Conservation (phyloP, 768 basidiomycete genomes). For the Paxillus involutus region DNA sequence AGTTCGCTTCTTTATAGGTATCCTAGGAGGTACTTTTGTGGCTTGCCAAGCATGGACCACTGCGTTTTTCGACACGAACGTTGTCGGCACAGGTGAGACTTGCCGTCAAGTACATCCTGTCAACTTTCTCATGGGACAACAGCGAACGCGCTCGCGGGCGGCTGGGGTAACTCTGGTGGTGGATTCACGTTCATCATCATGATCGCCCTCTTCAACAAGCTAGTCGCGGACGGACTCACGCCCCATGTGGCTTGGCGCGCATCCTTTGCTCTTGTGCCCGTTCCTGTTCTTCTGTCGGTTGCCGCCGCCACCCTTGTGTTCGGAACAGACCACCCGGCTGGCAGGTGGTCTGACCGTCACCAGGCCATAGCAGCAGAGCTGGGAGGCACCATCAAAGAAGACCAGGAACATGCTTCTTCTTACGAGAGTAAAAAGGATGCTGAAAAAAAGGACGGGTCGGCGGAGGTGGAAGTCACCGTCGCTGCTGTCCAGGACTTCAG, state of each 20-base stretch:
- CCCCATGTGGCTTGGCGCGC: constrained; percentile 52
- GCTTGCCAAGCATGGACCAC: constrained; percentile 64
- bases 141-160: constrained; percentile 56
- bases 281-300: constrained; percentile 47
- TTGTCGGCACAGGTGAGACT: constrained; percentile 36
- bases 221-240: constrained; percentile 36
- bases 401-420: constrained; percentile 17
- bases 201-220: constrained; percentile 48
- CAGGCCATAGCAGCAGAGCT: constrained; percentile 30
- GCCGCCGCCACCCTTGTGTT: constrained; percentile 42
- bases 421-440: constrained; percentile 22
- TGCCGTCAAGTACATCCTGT: neutral
- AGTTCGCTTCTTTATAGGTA: constrained; percentile 59
- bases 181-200: constrained; percentile 59
- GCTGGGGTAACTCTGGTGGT: constrained; percentile 50
- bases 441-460: constrained; percentile 28
- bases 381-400: constrained; percentile 11
- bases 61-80: constrained; percentile 53
- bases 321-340: constrained; percentile 55
- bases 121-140: constrained; percentile 26
- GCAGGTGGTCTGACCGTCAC: constrained; percentile 51
- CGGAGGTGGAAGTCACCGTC: constrained; percentile 20
- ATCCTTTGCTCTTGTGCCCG: constrained; percentile 56
- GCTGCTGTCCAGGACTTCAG: neutral
- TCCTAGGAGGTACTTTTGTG: constrained; percentile 61